These are phyloP conservation scores for Backusella luteola DNA, from an alignment of 192 early-diverging fungal genomes.

Conservation along the genomic window DNA sequence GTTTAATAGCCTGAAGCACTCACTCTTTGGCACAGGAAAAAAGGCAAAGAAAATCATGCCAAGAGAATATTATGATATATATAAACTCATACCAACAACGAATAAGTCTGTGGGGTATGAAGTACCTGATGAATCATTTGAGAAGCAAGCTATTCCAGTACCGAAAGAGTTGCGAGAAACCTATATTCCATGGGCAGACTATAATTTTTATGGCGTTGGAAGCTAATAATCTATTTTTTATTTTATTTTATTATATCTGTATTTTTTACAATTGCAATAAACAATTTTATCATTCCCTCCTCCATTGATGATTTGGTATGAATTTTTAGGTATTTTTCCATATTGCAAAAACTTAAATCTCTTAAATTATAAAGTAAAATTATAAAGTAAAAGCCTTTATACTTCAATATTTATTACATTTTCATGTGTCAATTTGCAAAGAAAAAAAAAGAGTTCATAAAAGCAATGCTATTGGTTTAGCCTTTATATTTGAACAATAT, in stretches of 20 bases:
- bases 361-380: too few relatives aligned
- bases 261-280: neutral
- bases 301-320: too few relatives aligned
- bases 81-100: slow-evolving; percentile 19
- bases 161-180: slow-evolving; percentile 17
- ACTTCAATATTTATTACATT: too few relatives aligned
- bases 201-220: slow-evolving; percentile 32
- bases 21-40: neutral
- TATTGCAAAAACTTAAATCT: too few relatives aligned
- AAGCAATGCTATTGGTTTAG: too few relatives aligned
- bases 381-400: too few relatives aligned
- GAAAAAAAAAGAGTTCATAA: too few relatives aligned
- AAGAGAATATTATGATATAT: slow-evolving; percentile 6
- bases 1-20: neutral
- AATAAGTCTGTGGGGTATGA: neutral
- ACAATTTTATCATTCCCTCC: too few relatives aligned
- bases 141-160: slow-evolving; percentile 18
- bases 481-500: too few relatives aligned
- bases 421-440: too few relatives aligned
- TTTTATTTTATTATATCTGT: neutral
- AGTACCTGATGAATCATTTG: slow-evolving; percentile 18
- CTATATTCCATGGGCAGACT: slow-evolving; percentile 23
- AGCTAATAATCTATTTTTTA: neutral
- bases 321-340: too few relatives aligned
- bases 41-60: neutral